phyloP scores from a whole-genome alignment of 2,329 filamentous ascomycete genomes.

The Cercospora sp. region DNA sequence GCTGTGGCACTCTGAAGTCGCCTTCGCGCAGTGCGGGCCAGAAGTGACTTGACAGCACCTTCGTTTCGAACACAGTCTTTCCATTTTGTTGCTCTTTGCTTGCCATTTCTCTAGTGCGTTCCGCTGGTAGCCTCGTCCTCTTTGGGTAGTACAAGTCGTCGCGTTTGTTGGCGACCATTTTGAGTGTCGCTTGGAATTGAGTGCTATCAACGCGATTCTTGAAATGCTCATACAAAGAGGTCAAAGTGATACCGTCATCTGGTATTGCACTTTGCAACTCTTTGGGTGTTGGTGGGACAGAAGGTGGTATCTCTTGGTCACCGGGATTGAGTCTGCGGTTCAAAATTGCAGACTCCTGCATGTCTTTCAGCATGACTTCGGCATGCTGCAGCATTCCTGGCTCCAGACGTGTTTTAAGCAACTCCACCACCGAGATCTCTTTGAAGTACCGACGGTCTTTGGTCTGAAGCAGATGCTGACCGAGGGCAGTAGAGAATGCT shows the following conservation, averaged over 20 bases:
- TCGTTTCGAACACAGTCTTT: constrained; percentile 41
- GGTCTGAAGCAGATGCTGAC: constrained; percentile 70
- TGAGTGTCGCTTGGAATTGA: constrained; percentile 33
- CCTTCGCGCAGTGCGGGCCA: constrained; percentile 82
- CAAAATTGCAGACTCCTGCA: constrained; percentile 75
- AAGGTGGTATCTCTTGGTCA: constrained; percentile 24
- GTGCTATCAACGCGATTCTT: constrained; percentile 31
- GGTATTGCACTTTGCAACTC: constrained; percentile 41
- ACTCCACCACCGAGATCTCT: constrained; percentile 77
- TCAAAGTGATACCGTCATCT: constrained; percentile 40
- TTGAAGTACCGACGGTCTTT: constrained; percentile 69
- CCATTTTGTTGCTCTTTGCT: neutral
- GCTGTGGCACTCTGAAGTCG: constrained; percentile 63
- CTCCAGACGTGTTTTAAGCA: constrained; percentile 86
- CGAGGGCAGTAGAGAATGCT: constrained; percentile 87
- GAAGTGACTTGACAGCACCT: constrained; percentile 88
- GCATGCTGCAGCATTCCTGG: constrained; percentile 84
- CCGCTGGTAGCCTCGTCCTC: constrained; percentile 31
- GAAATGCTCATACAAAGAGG: constrained; percentile 36
- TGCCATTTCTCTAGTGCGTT: constrained; percentile 12
- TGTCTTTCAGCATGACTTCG: constrained; percentile 96
- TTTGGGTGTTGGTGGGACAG: constrained; percentile 30
- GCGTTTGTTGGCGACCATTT: constrained; percentile 34
- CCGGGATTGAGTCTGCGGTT: constrained; percentile 43
- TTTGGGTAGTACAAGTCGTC: constrained; percentile 36